Evolutionary conservation across 768 basidiomycete species (phyloP).

Genomic region (Phanerochaete carnosa): DNA sequence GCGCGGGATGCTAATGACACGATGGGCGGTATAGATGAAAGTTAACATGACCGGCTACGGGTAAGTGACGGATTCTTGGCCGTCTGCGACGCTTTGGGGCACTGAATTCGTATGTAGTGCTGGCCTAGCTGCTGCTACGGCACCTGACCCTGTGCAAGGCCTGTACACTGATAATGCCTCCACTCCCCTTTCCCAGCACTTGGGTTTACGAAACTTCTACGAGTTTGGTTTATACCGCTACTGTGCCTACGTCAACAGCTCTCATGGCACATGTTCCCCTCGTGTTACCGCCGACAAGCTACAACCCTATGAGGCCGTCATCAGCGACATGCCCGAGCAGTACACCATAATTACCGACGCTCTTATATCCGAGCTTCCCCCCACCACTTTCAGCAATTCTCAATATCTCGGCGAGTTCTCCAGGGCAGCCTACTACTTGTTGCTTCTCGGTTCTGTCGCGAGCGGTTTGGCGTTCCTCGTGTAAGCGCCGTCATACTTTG

Average conservation of each 20-base stretch:
- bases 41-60: conserved; percentile 72
- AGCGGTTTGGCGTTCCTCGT: conserved; percentile 61
- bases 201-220: conserved; percentile 69
- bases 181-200: conserved; percentile 50
- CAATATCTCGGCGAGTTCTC: conserved; percentile 60
- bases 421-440: conserved; percentile 70
- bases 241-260: conserved; percentile 65
- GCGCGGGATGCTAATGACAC: conserved; percentile 13
- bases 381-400: conserved; percentile 55
- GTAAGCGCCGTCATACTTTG: conserved; percentile 38
- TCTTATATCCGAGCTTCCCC: conserved; percentile 38
- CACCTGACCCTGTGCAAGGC: conserved; percentile 52
- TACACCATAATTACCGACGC: conserved; percentile 53
- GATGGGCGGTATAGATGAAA: conserved; percentile 43
- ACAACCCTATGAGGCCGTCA: conserved; percentile 60
- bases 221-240: conserved; percentile 80
- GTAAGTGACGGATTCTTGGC: conserved; percentile 36
- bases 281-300: conserved; percentile 56
- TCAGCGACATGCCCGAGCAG: conserved; percentile 64
- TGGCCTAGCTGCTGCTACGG: conserved; percentile 45
- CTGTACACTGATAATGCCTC: conserved; percentile 68
- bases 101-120: conserved; percentile 34
- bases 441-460: conserved; percentile 69
- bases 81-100: background rate
- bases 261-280: conserved; percentile 63